Conservation (phyloP, 352 stramenopile species). For the Globisporangium canariense region DNA sequence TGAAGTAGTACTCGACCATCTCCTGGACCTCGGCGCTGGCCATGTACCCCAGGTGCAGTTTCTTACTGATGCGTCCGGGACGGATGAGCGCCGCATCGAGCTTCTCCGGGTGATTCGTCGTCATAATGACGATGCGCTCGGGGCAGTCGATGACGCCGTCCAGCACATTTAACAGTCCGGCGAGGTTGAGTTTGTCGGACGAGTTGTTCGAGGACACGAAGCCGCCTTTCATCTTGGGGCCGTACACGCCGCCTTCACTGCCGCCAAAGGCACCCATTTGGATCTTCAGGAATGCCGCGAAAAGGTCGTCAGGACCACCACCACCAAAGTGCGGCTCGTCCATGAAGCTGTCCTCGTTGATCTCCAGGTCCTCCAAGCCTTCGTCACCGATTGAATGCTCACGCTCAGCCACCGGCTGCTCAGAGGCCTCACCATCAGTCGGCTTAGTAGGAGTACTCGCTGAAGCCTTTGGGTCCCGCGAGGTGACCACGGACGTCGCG, state of each 20-base stretch:
- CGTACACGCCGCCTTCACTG: background rate
- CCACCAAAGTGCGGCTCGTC: background rate
- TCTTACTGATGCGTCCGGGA: slow-evolving; percentile 85
- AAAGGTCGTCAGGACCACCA: background rate
- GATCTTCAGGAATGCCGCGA: background rate
- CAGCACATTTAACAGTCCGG: slow-evolving; percentile 77
- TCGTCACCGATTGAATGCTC: background rate
- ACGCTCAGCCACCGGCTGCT: slow-evolving; percentile 2
- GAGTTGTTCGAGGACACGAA: slow-evolving; percentile 9
- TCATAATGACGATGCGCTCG: slow-evolving; percentile 84
- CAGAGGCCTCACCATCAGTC: background rate
- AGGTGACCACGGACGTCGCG: slow-evolving; percentile 42
- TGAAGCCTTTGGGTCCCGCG: slow-evolving; percentile 1
- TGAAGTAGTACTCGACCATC: slow-evolving; percentile 66
- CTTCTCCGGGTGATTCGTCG: slow-evolving; percentile 87
- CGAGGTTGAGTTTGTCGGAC: slow-evolving; percentile 49
- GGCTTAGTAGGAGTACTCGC: background rate
- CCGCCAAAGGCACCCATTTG: background rate
- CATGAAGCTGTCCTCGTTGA: background rate
- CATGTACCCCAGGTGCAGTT: slow-evolving; percentile 68
- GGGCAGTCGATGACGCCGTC: slow-evolving; percentile 81
- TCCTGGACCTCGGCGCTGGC: slow-evolving; percentile 28
- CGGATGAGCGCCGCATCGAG: slow-evolving; percentile 86
- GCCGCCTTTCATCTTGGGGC: background rate
- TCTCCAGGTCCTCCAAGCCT: slow-evolving; percentile 5